phyloP scores from a whole-genome alignment of 352 stramenopile genomes.

The Phytophthora pisi region DNA sequence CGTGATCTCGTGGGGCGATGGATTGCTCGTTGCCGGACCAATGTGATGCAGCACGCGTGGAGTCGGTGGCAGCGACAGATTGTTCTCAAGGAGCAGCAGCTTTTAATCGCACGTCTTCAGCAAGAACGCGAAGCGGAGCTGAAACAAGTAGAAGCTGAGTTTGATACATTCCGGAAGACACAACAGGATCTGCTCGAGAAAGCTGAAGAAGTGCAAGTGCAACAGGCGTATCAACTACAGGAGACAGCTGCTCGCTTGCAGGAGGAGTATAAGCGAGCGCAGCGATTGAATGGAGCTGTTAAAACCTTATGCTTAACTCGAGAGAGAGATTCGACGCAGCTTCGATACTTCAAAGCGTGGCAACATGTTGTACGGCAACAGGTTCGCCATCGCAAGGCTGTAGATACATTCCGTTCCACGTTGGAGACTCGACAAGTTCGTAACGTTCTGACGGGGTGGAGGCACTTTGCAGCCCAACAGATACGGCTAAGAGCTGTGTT shows the following conservation, averaged over 20 bases:
- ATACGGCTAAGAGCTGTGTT: slow-evolving; percentile 18
- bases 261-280: slow-evolving; percentile 19
- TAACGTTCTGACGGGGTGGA: slow-evolving; percentile 17
- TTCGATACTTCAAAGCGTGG: slow-evolving; percentile 26
- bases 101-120: slow-evolving; percentile 23
- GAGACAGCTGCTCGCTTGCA: slow-evolving; percentile 6
- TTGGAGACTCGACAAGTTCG: slow-evolving; percentile 7
- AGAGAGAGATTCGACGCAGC: slow-evolving; percentile 6
- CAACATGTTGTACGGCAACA: slow-evolving; percentile 9
- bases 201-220: slow-evolving; percentile 5
- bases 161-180: slow-evolving; percentile 13
- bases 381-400: slow-evolving; percentile 4
- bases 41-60: slow-evolving; percentile 28
- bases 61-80: slow-evolving; percentile 42
- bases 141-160: slow-evolving; percentile 19
- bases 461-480: slow-evolving; percentile 11
- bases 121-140: slow-evolving; percentile 15
- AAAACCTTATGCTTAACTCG: slow-evolving; percentile 18
- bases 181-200: slow-evolving; percentile 15
- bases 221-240: slow-evolving; percentile 19
- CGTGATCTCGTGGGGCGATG: slow-evolving; percentile 35
- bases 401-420: slow-evolving; percentile 5
- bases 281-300: slow-evolving; percentile 21
- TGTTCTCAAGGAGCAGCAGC: slow-evolving; percentile 32
- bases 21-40: slow-evolving; percentile 12